Conservation (phyloP, 1,139 yeast species). For the Candida sp. region DNA sequence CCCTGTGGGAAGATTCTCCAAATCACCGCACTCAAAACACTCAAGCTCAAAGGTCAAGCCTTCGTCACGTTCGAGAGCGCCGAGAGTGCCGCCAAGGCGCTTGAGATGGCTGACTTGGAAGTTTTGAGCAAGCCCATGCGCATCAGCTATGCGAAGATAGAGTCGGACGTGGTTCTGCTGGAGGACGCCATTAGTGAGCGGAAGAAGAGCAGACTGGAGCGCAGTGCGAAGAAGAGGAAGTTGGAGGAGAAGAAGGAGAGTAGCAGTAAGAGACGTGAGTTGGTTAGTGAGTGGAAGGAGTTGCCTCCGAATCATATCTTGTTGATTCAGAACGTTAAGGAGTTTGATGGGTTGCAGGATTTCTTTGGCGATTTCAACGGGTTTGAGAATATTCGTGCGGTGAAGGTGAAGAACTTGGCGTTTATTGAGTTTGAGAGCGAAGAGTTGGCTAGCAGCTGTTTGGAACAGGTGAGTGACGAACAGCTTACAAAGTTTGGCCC, state of each 20-base stretch:
- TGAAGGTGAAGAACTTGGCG: conserved; percentile 71
- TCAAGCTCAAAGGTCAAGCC: conserved; percentile 84
- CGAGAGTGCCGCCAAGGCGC: conserved; percentile 54
- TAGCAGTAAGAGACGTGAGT: conserved; percentile 10
- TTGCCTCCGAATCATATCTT: conserved; percentile 74
- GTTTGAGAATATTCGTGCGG: conserved; percentile 66
- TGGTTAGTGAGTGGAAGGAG: conserved; percentile 30
- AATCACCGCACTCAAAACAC: conserved; percentile 62
- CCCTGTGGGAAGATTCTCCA: conserved; percentile 55
- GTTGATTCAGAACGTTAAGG: conserved; percentile 64
- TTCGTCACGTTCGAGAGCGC: conserved; percentile 65
- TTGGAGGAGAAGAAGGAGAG: conserved; percentile 23
- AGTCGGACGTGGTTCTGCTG: conserved; percentile 45
- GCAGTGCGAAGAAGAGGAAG: conserved; percentile 14
- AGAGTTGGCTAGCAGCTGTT: conserved; percentile 28
- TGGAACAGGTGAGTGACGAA: conserved; percentile 16
- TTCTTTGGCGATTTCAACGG: conserved; percentile 59
- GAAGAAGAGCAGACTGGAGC: neutral
- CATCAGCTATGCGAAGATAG: conserved; percentile 42
- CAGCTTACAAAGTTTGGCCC: conserved; percentile 24
- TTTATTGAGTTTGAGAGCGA: conserved; percentile 78
- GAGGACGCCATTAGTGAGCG: conserved; percentile 13
- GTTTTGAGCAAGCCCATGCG: conserved; percentile 62
- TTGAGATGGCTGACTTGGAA: conserved; percentile 43
- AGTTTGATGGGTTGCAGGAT: conserved; percentile 30